Evolutionary conservation across 331 rosid species (phyloP).

Genomic region (Prunus yedoensis): DNA sequence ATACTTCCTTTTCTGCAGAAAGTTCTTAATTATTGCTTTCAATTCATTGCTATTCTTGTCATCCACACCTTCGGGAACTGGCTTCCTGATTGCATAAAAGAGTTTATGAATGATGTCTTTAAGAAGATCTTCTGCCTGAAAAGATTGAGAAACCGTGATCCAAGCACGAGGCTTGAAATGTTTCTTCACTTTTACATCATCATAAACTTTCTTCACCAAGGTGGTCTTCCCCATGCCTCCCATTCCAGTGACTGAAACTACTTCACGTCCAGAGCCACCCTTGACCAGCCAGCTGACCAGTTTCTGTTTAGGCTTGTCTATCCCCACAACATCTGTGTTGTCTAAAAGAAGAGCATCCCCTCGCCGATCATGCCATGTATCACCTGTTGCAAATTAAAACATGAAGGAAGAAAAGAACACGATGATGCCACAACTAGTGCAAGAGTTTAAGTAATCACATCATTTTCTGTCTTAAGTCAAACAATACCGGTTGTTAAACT

Average conservation of each 20-base stretch:
- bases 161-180: slow-evolving; percentile 53
- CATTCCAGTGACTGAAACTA: slow-evolving; percentile 48
- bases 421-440: background rate
- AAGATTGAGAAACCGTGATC: slow-evolving; percentile 58
- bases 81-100: slow-evolving; percentile 34
- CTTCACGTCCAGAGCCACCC: slow-evolving; percentile 33
- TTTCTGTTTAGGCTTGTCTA: slow-evolving; percentile 38
- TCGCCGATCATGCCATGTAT: slow-evolving; percentile 43
- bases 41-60: slow-evolving; percentile 32
- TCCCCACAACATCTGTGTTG: slow-evolving; percentile 53
- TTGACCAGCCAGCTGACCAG: slow-evolving; percentile 37
- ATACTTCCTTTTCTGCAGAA: slow-evolving; percentile 46
- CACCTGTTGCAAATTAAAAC: slow-evolving; percentile 29
- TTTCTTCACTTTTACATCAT: slow-evolving; percentile 48
- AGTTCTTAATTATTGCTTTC: slow-evolving; percentile 40
- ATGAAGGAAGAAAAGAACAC: background rate
- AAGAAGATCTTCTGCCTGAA: slow-evolving; percentile 40
- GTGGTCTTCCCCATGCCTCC: slow-evolving; percentile 34
- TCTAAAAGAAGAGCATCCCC: slow-evolving; percentile 75
- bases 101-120: slow-evolving; percentile 37
- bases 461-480: too few relatives aligned
- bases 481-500: too few relatives aligned
- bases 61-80: slow-evolving; percentile 42
- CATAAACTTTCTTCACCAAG: slow-evolving; percentile 56
- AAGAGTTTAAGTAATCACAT: too few relatives aligned